Evolutionary conservation across 345 rosid species (phyloP), one percentile per base, ranked within the genome.

Genomic region (Citrus sp.): DNA sequence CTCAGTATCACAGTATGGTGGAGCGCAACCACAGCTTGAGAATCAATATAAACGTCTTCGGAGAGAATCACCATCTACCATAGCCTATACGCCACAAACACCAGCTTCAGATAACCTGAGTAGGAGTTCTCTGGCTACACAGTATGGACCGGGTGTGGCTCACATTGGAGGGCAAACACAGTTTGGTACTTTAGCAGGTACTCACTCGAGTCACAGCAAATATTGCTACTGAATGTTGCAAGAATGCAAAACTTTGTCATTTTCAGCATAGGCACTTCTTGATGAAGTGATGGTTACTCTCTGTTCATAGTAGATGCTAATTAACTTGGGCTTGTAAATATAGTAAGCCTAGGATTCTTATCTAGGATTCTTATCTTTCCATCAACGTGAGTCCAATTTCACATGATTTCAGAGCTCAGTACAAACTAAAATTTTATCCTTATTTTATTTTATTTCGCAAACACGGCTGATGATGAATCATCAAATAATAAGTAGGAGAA

Each of bases 31-130:
- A 74, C 55, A 25, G 18, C 18, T 27, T 27, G 32, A 16, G 68
- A 49, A 65, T 19, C 7, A 6, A 4, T 34, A 60, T 2, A 85
- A 85, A 62, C 84, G 84, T 62, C 76, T 70, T 66, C 80, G 78
- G 65, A 51, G 66, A 30, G 56, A 49, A 68, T 8, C 37, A 68
- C 30, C 58, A 8, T 14, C 7, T 12, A 22, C 27, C 16, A 38
- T 32, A 5, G 8, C 38, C 55, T 65, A 67, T 56, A 59, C n/a
- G 22, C 69, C 74, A 10, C 61, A 42, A 67, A 9, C 30, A 24
- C 28, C 78, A 66, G 24, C 65, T 34, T 37, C 62, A 51, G 37
- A 16, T 30, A 28, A 46, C 60, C 13, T 55, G 56, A 14, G 5
- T 4, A 14, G 22, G 56, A 51, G 56, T 51, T 51, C 56, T 4